These are phyloP conservation scores for Avena sativa DNA, from an alignment of 176 grass and related monocot species.

Conservation along the genomic window DNA sequence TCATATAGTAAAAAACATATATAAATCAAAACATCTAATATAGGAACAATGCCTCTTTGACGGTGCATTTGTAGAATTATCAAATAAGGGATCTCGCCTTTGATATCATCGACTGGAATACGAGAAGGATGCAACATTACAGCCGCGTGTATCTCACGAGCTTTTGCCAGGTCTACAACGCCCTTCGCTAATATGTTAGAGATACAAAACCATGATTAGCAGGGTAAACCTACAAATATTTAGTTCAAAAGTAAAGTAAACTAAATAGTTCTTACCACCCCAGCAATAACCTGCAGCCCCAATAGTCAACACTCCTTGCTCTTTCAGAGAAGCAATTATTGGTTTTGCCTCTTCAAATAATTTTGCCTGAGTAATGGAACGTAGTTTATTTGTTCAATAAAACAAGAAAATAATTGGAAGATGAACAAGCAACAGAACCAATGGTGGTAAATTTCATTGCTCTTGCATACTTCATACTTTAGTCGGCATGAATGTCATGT, in stretches of 20 bases:
- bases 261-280: constrained; percentile 70
- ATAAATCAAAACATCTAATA: neutral
- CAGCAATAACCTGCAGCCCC: constrained; percentile 90
- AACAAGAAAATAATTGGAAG: neutral
- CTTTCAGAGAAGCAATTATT: constrained; percentile 68
- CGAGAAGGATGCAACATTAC: constrained; percentile 72
- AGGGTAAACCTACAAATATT: constrained; percentile 5
- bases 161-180: constrained; percentile 67
- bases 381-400: constrained; percentile 3
- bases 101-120: constrained; percentile 67
- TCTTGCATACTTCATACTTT: neutral
- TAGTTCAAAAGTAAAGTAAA: neutral
- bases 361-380: constrained; percentile 55
- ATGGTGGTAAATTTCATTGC: neutral
- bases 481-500: neutral
- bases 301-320: constrained; percentile 62
- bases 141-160: constrained; percentile 65
- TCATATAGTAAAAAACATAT: neutral
- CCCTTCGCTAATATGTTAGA: constrained; percentile 66
- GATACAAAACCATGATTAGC: neutral
- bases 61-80: neutral
- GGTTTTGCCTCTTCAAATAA: constrained; percentile 79
- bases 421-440: constrained; percentile 5
- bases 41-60: neutral
- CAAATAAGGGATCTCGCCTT: constrained; percentile 46